These are phyloP conservation scores for Solanum rostratum DNA, from an alignment of 257 asterid genomes.

Conservation along the genomic window DNA sequence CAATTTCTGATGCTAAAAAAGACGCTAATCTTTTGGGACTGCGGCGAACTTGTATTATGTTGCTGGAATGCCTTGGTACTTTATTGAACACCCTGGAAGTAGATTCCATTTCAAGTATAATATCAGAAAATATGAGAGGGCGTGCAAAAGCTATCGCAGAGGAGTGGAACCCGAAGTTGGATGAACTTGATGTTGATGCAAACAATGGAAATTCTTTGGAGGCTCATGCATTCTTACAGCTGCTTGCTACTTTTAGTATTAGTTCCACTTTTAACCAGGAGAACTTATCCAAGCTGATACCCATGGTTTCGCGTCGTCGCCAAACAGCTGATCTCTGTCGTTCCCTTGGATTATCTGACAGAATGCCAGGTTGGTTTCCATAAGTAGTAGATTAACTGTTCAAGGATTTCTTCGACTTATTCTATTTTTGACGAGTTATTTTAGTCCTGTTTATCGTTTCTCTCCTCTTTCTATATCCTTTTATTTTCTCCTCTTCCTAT, in stretches of 20 bases:
- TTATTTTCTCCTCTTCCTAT: neutral
- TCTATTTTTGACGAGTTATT: neutral
- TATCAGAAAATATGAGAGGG: conserved; percentile 53
- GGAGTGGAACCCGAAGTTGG: conserved; percentile 89
- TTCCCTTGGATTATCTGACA: conserved; percentile 78
- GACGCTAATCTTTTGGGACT: conserved; percentile 78
- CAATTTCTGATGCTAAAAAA: conserved; percentile 57
- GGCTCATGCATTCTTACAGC: conserved; percentile 96
- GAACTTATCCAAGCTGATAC: conserved; percentile 64
- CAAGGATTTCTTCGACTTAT: neutral
- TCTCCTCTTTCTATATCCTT: neutral
- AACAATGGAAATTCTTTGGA: conserved; percentile 91
- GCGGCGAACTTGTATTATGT: conserved; percentile 91
- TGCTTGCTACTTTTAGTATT: conserved; percentile 83
- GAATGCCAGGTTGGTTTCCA: conserved; percentile 78
- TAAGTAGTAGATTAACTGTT: neutral
- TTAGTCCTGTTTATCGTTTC: neutral
- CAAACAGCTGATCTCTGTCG: conserved; percentile 97
- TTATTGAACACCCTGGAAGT: conserved; percentile 33
- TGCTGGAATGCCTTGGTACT: conserved; percentile 89
- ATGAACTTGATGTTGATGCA: conserved; percentile 86
- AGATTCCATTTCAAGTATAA: conserved; percentile 21
- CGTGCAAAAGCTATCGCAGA: conserved; percentile 85
- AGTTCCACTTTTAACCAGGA: conserved; percentile 78
- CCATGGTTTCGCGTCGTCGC: conserved; percentile 98